A percentile compares a stretch with the other conserved stretches of the same genome.
phyloP scores from a whole-genome alignment of 2,329 filamentous ascomycete genomes.

The Leptographium radiaticola region DNA sequence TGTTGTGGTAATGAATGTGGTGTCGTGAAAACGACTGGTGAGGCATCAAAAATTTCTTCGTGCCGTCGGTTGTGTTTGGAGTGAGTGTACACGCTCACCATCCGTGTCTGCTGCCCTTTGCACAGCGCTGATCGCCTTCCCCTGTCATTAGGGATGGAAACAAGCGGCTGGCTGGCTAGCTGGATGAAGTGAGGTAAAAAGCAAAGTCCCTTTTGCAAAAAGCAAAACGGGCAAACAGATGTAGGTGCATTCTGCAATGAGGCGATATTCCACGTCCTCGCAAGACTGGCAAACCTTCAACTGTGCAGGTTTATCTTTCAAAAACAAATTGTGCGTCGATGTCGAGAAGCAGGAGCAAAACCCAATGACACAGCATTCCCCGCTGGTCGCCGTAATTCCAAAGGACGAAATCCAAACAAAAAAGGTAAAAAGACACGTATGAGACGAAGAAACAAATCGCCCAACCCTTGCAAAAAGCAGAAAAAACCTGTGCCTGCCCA shows the following conservation, averaged over 20 bases:
- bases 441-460: neutral
- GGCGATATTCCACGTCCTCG: slow-evolving; percentile 9
- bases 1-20: neutral
- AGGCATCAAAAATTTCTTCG: neutral
- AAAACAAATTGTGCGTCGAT: slow-evolving; percentile 1
- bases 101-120: neutral
- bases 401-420: neutral
- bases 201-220: slow-evolving; percentile 10
- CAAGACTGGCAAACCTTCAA: slow-evolving; percentile 6
- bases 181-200: slow-evolving; percentile 12
- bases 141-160: slow-evolving; percentile 8
- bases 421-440: neutral
- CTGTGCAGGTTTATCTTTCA: neutral
- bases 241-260: slow-evolving; percentile 4
- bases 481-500: neutral
- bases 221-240: slow-evolving; percentile 15
- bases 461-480: neutral
- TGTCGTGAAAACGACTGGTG: neutral
- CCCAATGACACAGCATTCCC: neutral
- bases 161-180: neutral
- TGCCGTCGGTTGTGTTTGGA: neutral
- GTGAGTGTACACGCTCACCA: neutral
- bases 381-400: neutral
- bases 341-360: slow-evolving; percentile 3
- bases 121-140: neutral